Conservation (phyloP, 768 basidiomycete species). For the Boletus rex-veris region DNA sequence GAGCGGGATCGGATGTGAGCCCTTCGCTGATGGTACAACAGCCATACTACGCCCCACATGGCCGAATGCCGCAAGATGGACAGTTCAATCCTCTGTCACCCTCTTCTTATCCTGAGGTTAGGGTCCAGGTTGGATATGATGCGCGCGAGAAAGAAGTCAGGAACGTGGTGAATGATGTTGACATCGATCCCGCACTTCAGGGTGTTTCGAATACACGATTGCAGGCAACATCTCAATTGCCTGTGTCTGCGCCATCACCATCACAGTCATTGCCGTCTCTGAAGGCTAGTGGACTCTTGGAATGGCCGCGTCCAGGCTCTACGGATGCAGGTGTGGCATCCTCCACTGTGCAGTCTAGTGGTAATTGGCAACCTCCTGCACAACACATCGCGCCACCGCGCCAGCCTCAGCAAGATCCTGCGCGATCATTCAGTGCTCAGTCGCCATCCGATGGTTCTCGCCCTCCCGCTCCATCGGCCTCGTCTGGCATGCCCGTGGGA, state of each 20-base stretch:
- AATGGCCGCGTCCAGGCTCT: constrained; percentile 47
- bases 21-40: constrained; percentile 19
- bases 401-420: constrained; percentile 18
- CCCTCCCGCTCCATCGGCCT: constrained; percentile 8
- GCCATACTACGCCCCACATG: constrained; percentile 31
- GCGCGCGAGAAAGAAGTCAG: constrained; percentile 26
- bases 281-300: constrained; percentile 70
- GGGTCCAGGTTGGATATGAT: constrained; percentile 21
- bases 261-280: constrained; percentile 63
- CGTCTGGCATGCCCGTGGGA: constrained; percentile 59
- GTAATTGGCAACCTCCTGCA: constrained; percentile 22
- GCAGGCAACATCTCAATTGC: constrained; percentile 15
- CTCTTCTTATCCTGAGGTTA: constrained; percentile 15
- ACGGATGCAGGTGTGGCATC: constrained; percentile 20
- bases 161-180: constrained; percentile 23
- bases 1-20: constrained; percentile 18
- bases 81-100: constrained; percentile 27
- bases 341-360: constrained; percentile 7
- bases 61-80: constrained; percentile 37
- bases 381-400: constrained; percentile 23
- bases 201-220: constrained; percentile 18
- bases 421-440: constrained; percentile 15
- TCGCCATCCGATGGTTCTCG: constrained; percentile 15
- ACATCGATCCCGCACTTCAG: constrained; percentile 34
- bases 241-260: constrained; percentile 32